Evolutionary conservation across 257 asterid species (phyloP), one percentile per base, ranked within the genome.

Genomic region (Salvia hispanica): DNA sequence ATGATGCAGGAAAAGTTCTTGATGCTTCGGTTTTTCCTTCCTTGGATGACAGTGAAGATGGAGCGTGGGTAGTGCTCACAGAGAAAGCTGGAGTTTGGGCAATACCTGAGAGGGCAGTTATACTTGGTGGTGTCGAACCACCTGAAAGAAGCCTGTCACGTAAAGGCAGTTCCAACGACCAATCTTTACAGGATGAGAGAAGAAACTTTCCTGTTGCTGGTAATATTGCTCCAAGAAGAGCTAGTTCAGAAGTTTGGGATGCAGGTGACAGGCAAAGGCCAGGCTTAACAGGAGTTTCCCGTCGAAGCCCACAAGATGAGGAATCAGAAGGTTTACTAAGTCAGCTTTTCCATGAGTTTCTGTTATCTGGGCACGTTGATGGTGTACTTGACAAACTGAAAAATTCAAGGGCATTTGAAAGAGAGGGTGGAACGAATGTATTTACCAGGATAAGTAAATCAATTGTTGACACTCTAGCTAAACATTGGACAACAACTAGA

Each of bases 1-100:
- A 88, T 77, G 98, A 92, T 86, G 97, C 93, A 69, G 98, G 95
- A 52, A 92, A 85, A 76, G 97, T 88, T 78, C 89, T 92, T 66
- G 97, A 90, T 88, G 93, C 96, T 76, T 86, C 97, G 21, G 85
- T 92, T 64, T 81, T 85, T 76, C 92, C 96, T 76, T 76, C 92
- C 54, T 74, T 70, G 14, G 98, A 86, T 64, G 93, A 84, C 61
- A 81, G 80, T 66, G 86, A 83, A 70, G 95, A 85, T 55, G 97
- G 95, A 70, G 91, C 97, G 56, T 90, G 98, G 98, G 94, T 75
- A 78, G 93, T 92, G 55, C 87, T 92, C 72, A 92, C 98, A 14
- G 97, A 90, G 79, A 92, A 86, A 80, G 98, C 92, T 79, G 98
- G 98, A 76, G 82, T 92, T 56, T 92, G 97, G 97, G 97, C 95